These are phyloP conservation scores for Adansonia madagascariensis DNA, from an alignment of 441 rosid genomes.

Conservation along the genomic window DNA sequence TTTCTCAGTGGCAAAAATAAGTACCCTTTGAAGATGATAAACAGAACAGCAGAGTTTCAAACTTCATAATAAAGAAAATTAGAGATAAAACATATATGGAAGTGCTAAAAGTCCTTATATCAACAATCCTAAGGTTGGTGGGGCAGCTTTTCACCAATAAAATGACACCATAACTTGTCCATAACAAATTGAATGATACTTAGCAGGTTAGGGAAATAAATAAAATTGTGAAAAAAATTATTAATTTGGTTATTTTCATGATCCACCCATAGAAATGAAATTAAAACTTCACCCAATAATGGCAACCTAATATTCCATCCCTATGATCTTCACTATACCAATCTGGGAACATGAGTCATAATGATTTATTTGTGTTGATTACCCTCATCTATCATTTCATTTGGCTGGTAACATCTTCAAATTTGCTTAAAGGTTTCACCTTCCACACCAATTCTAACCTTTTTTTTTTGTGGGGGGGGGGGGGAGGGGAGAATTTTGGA, in stretches of 20 bases:
- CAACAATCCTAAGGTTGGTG: not conserved
- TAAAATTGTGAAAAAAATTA: not conserved
- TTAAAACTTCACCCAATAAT: not conserved
- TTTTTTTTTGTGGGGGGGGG: too few species aligned
- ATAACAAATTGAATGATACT: not conserved
- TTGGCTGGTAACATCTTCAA: not conserved
- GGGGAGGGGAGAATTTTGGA: too few species aligned
- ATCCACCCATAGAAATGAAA: not conserved
- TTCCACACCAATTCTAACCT: not conserved
- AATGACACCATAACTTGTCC: not conserved
- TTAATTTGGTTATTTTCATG: not conserved
- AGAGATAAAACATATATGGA: not conserved
- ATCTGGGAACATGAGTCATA: not conserved
- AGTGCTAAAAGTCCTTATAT: not conserved
- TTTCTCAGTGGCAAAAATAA: too few species aligned
- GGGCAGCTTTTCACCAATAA: slow-evolving; percentile 2
- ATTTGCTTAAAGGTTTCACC: not conserved
- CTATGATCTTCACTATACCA: not conserved
- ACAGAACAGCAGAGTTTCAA: not conserved
- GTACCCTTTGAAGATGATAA: not conserved
- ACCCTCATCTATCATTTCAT: not conserved
- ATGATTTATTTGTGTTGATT: not conserved
- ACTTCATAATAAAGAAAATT: not conserved
- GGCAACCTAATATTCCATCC: not conserved
- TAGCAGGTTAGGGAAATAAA: not conserved